Evolutionary conservation across 2,329 filamentous ascomycete genomes (phyloP), one percentile per base, ranked within the genome.

Genomic region (Stemphylium lycopersici): DNA sequence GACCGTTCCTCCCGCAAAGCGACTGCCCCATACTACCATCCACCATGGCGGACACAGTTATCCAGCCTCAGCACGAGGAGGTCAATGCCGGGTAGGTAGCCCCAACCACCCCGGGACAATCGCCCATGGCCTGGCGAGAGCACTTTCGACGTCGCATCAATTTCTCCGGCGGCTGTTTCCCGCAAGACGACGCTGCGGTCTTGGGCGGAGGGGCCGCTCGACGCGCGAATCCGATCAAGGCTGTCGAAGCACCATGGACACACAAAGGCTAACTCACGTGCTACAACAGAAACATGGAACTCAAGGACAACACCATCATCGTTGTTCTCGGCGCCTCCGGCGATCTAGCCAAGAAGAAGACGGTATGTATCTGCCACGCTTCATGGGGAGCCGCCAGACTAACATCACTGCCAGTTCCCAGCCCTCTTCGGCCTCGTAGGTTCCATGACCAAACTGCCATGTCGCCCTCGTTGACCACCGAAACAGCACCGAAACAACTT

Each of bases 261-360:
- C 47, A 61, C 31, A 44, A 47, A 57, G 45, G 64, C 66, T 70
- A 72, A 81, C 68, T 38, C 54, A 24, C 15, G 22, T 37, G 38
- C 52, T 10, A n/a, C 56, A 64, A 66, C 77, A 96, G 91, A 75
- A 87, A 86, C 72, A 84, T 96, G 79, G 95, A 99, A 86, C 88
- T 99, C 74, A 99, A 97, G 84, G 91, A 98, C 75, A 96, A 99
- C 84, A 99, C 95, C 64, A 86, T 93, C 75, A 96, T 99, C 72
- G 86, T 99, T 71, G 95, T 99, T 70, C 88, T 99, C 66, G 95
- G 95, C 72, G 95, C 95, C 64, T 99, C 95, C 48, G 95, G 95
- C 72, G 95, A 99, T 83, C 82, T 99, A 66, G 95, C 95, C 46
- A 99, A 99, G 86, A 99, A 99, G 89, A 99, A 99, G 88, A 99